A percentile compares a stretch with the other conserved stretches of the same genome.
phyloP scores from a whole-genome alignment of 2,329 filamentous ascomycete species.

The Ilyonectria destructans region DNA sequence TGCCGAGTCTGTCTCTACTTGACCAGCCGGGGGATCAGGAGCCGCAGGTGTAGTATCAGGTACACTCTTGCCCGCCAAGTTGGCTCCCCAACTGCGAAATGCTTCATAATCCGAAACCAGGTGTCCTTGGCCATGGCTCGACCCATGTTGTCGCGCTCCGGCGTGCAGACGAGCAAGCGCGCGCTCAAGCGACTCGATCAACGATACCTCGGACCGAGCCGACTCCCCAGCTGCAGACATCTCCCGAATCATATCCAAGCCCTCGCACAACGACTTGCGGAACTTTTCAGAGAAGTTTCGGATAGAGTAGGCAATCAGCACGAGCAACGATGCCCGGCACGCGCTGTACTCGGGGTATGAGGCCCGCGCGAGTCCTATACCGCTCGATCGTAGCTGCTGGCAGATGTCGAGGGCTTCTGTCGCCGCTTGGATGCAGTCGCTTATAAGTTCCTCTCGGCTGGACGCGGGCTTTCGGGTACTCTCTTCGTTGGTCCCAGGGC shows the following conservation, averaged over 20 bases:
- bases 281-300: not conserved
- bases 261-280: constrained; percentile 2
- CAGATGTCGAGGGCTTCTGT: constrained; percentile 2
- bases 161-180: constrained; percentile 3
- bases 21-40: not conserved
- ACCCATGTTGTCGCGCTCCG: not conserved
- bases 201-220: constrained; percentile 2
- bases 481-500: not conserved
- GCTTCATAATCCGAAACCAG: not conserved
- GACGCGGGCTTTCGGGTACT: not conserved
- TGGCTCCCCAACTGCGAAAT: constrained; percentile 1
- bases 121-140: not conserved
- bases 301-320: not conserved
- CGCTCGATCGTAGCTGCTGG: constrained; percentile 6
- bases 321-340: constrained; percentile 2
- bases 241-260: not conserved
- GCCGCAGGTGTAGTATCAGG: not conserved
- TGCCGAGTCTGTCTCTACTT: not conserved
- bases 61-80: not conserved
- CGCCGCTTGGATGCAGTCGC: constrained; percentile 2
- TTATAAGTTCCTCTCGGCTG: not conserved
- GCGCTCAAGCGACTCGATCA: constrained; percentile 2
- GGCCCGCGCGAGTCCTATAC: not conserved
- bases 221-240: constrained; percentile 6
- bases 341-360: constrained; percentile 2